These are phyloP conservation scores for Pleurotus tuoliensis DNA, from an alignment of 768 basidiomycete species.

Conservation along the genomic window DNA sequence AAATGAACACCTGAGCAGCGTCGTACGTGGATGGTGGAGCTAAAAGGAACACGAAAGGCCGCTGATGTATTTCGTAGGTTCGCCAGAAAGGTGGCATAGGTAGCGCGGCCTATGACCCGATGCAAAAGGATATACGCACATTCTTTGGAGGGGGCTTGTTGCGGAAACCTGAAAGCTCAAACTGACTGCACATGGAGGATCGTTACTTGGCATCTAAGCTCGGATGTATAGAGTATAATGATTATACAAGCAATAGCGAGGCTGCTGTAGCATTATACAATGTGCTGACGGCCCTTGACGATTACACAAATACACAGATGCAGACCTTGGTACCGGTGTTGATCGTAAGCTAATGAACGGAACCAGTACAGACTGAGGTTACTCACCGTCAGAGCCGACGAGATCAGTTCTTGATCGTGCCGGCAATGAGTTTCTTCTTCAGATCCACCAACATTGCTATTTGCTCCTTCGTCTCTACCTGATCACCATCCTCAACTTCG, in stretches of 20 bases:
- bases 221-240: no score
- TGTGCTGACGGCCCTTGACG: no score
- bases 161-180: not conserved
- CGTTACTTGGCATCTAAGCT: no score
- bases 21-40: slow-evolving; percentile 40
- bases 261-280: no score
- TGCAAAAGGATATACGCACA: slow-evolving; percentile 69
- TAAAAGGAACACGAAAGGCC: not conserved
- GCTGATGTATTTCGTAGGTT: slow-evolving; percentile 15
- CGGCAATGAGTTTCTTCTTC: not conserved
- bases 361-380: no score
- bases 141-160: slow-evolving; percentile 53
- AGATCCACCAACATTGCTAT: not conserved
- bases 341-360: no score
- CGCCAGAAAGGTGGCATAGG: slow-evolving; percentile 80
- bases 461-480: not conserved
- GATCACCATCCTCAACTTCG: not conserved
- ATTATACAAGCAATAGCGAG: no score
- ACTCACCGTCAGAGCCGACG: not conserved
- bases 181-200: not conserved
- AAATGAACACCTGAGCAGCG: slow-evolving; percentile 48
- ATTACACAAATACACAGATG: no score
- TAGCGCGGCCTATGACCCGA: slow-evolving; percentile 64
- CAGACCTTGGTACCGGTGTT: no score
- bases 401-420: not conserved